Evolutionary conservation across 768 basidiomycete species (phyloP).

Genomic region (Neoboletus brunneissimus): DNA sequence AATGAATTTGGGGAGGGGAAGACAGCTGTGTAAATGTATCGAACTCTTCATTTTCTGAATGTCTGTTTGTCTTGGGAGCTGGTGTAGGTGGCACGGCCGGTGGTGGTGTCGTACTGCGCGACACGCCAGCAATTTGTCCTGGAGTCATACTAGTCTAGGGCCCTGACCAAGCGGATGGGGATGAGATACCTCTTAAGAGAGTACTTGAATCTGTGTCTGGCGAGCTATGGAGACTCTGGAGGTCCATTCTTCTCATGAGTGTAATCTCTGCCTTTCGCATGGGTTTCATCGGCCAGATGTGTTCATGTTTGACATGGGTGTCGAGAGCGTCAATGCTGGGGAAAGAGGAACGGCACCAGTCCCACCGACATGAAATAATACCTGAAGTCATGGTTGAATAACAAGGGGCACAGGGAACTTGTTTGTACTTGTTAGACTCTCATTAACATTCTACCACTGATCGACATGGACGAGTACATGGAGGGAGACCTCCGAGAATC

Average conservation of each 20-base stretch:
- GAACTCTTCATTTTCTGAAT: slow-evolving; percentile 4
- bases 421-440: slow-evolving; percentile 22
- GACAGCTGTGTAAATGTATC: slow-evolving; percentile 21
- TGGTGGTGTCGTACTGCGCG: background rate
- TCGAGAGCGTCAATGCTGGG: slow-evolving; percentile 37
- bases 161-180: background rate
- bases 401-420: background rate
- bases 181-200: slow-evolving; percentile 20
- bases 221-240: slow-evolving; percentile 33
- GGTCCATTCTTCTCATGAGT: slow-evolving; percentile 36
- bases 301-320: slow-evolving; percentile 47
- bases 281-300: slow-evolving; percentile 44
- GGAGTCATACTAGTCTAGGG: slow-evolving; percentile 1
- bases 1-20: slow-evolving; percentile 15
- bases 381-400: slow-evolving; percentile 4
- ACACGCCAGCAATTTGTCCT: slow-evolving; percentile 4
- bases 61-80: background rate
- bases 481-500: slow-evolving; percentile 16
- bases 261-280: slow-evolving; percentile 45
- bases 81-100: background rate
- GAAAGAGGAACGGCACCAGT: slow-evolving; percentile 49
- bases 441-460: background rate
- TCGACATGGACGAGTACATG: slow-evolving; percentile 1
- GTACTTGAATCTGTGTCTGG: slow-evolving; percentile 9
- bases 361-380: slow-evolving; percentile 47